phyloP scores from a whole-genome alignment of 2,329 filamentous ascomycete species.

The Stachybotrys chlorohalonatus region DNA sequence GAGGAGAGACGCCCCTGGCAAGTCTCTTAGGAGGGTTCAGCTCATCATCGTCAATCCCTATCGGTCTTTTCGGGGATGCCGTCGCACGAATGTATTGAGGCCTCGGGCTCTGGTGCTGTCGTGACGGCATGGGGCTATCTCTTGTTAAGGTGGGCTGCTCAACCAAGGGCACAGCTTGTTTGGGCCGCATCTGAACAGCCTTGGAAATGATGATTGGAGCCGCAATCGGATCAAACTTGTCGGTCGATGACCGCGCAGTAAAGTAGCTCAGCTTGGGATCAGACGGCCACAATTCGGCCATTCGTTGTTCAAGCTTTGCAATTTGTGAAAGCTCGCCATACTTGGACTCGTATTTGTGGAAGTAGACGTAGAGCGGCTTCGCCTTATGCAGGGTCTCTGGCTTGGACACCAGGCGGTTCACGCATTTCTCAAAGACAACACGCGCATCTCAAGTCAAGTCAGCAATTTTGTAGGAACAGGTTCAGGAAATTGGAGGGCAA shows the following conservation, averaged over 20 bases:
- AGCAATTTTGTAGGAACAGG: conserved; percentile 4
- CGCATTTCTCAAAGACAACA: conserved; percentile 91
- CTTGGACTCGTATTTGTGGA: conserved; percentile 90
- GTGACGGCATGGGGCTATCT: conserved; percentile 31
- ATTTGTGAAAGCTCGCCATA: conserved; percentile 92
- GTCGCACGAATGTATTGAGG: conserved; percentile 37
- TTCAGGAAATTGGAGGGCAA: conserved; percentile 8
- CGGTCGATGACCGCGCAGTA: conserved; percentile 61
- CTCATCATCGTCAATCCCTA: conserved; percentile 62
- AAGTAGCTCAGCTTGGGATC: conserved; percentile 73
- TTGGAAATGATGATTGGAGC: conserved; percentile 81
- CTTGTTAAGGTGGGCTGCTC: conserved; percentile 38
- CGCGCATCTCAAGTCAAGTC: conserved; percentile 59
- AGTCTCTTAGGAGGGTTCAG: conserved; percentile 74
- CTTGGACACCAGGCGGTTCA: conserved; percentile 71
- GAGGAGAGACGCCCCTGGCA: conserved; percentile 78
- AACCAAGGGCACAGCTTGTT: conserved; percentile 42
- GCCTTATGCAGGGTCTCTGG: conserved; percentile 65
- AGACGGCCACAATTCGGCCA: conserved; percentile 87
- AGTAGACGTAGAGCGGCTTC: conserved; percentile 80
- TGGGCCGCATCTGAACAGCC: conserved; percentile 64
- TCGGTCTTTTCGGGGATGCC: conserved; percentile 53
- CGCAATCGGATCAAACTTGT: conserved; percentile 70
- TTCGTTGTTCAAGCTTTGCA: conserved; percentile 80
- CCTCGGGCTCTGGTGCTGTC: conserved; percentile 33